Percentiles rank a stretch among this genome's conserved stretches.
Evolutionary conservation across 169 alveolate species (phyloP).

Genomic region (Plasmodium knowlesi): DNA sequence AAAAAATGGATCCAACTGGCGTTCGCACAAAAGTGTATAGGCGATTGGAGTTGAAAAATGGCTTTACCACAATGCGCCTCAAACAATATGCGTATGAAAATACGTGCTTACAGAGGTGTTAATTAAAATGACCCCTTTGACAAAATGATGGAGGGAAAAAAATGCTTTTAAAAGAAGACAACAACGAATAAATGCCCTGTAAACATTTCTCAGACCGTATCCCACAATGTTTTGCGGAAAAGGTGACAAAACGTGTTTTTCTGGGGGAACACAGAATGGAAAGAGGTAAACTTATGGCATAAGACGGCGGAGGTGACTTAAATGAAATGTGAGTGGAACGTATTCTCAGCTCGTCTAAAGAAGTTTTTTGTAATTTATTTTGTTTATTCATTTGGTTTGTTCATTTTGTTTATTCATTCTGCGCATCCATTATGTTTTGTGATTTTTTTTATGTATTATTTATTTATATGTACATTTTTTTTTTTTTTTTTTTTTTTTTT

Average conservation of each 20-base stretch:
- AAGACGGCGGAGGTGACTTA: slow-evolving; percentile 14
- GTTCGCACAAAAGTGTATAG: neutral
- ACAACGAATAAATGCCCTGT: neutral
- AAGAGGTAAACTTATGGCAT: neutral
- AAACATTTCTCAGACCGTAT: slow-evolving; percentile 12
- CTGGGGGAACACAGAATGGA: neutral
- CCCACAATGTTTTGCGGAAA: slow-evolving; percentile 28
- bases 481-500: neutral
- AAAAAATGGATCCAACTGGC: neutral
- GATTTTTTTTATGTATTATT: neutral
- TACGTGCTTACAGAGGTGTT: neutral
- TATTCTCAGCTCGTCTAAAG: neutral
- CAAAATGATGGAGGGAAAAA: neutral
- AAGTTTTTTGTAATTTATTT: neutral
- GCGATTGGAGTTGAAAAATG: neutral
- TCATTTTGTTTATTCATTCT: neutral
- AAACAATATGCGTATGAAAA: neutral
- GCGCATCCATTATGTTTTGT: neutral
- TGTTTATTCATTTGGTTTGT: neutral
- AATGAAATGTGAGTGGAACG: slow-evolving; percentile 4
- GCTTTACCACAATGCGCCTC: neutral
- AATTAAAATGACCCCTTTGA: neutral
- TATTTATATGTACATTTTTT: neutral
- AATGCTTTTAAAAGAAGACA: slow-evolving; percentile 44
- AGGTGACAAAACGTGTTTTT: slow-evolving; percentile 2